A percentile compares a stretch with the other conserved stretches of the same genome.
These are phyloP conservation scores for Adansonia grandidieri DNA, from an alignment of 441 rosid genomes.

Conservation along the genomic window DNA sequence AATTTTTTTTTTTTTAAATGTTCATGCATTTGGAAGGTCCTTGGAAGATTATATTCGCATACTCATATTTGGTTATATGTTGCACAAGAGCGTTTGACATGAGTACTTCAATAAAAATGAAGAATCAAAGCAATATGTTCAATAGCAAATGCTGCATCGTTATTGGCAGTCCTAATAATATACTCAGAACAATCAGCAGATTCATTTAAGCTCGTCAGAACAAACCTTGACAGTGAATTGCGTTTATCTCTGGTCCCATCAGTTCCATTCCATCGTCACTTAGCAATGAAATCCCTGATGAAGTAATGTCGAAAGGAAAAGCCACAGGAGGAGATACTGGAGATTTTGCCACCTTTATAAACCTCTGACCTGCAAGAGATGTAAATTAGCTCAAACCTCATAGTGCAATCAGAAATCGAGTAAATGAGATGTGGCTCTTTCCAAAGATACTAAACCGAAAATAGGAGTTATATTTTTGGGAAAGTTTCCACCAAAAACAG, in stretches of 20 bases:
- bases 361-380: constrained; percentile 64
- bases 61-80: too few species aligned
- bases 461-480: neutral
- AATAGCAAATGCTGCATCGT: neutral
- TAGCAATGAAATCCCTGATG: constrained; percentile 70
- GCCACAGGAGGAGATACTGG: constrained; percentile 79
- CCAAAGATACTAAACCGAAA: constrained; percentile 2
- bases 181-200: constrained; percentile 6
- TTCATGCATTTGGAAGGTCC: too few species aligned
- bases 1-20: too few species aligned
- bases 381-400: neutral
- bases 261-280: constrained; percentile 65
- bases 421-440: constrained; percentile 14
- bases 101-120: too few species aligned
- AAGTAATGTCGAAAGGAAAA: constrained; percentile 66
- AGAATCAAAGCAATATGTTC: neutral
- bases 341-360: constrained; percentile 80
- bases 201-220: constrained; percentile 19
- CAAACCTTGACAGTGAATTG: constrained; percentile 64
- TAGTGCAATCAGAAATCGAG: constrained; percentile 18
- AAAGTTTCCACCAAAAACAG: neutral
- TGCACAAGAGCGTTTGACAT: too few species aligned
- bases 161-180: neutral
- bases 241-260: constrained; percentile 63
- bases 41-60: too few species aligned